Evolutionary conservation across 1,284 basidiomycete species (phyloP), one percentile per base, ranked within the genome.

Genomic region (Apiotrichum veenhuisii): DNA sequence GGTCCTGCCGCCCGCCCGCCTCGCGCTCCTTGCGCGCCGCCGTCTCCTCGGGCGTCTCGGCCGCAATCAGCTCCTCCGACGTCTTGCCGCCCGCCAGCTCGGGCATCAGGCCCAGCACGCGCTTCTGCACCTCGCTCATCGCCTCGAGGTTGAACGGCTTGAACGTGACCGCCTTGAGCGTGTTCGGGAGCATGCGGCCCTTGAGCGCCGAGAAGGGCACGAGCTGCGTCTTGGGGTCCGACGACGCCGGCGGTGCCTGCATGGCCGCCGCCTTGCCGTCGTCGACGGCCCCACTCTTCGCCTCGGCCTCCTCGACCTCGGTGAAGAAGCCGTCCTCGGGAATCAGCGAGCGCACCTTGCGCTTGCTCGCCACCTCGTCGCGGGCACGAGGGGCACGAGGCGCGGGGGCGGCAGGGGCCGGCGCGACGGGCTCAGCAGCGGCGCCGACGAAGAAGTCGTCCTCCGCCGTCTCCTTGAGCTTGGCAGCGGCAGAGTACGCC

Each of bases 121-220:
- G 82, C 22, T 85, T 82, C 76, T 98, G 95, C 0, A 98, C 93
- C 14, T 85, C 77, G 2, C 88, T 87, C 91, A 97, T 93, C 51
- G 81, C 78, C 15, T 75, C 81, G 61, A 91, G 84, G 23, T 82
- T 79, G 81, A 93, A 89, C 0, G 91, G 91, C 37, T 77, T 79
- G 47, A 77, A 71, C 0, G 82, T 86, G 55, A 93, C 80, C 9
- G 89, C 86, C 60, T 82, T 80, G 34, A 89, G 77, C 0, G 86
- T 85, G 8, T 79, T 69, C 20, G 70, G 59, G 50, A 77, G 72
- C 58, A 86, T 64, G 20, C 69, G 68, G 25, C 73, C 78, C 62
- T 80, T 72, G 25, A 86, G 71, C 17, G 76, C 70, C 25, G 65
- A 54, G 70, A 85, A 85, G 0, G 76, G 72, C 1, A 70, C 62